Conservation (phyloP, 2,329 filamentous ascomycete genomes). For the Diaporthe helianthi region DNA sequence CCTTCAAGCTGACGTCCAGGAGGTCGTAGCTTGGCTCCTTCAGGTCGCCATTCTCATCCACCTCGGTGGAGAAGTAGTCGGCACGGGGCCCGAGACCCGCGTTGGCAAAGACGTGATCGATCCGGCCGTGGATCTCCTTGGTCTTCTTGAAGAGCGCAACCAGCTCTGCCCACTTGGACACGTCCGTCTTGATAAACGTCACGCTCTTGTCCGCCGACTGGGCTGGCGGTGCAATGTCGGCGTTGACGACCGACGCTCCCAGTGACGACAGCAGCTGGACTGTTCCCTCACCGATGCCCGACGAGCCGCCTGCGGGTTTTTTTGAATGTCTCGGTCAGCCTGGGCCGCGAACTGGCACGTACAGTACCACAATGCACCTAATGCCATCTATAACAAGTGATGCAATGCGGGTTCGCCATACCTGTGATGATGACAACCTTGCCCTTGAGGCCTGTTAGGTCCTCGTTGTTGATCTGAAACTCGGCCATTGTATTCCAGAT, state of each 20-base stretch:
- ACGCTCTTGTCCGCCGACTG: slow-evolving; percentile 40
- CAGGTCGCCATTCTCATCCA: slow-evolving; percentile 57
- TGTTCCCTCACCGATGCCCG: slow-evolving; percentile 67
- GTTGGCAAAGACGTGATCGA: slow-evolving; percentile 79
- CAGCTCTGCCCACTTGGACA: slow-evolving; percentile 58
- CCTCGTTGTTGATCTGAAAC: slow-evolving; percentile 53
- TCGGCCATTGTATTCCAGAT: slow-evolving; percentile 52
- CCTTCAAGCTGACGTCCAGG: slow-evolving; percentile 59
- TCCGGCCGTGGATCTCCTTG: slow-evolving; percentile 70
- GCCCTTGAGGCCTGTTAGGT: slow-evolving; percentile 51
- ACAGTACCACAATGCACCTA: not conserved
- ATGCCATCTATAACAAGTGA: too few relatives aligned
- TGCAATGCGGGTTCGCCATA: slow-evolving; percentile 11
- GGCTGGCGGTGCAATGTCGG: slow-evolving; percentile 56
- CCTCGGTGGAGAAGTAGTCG: slow-evolving; percentile 54
- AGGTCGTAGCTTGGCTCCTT: slow-evolving; percentile 50
- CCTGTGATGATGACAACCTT: slow-evolving; percentile 60
- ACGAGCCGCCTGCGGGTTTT: slow-evolving; percentile 55
- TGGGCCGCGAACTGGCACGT: not conserved
- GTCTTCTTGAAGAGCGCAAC: slow-evolving; percentile 58
- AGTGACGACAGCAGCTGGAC: slow-evolving; percentile 56
- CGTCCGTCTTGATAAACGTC: slow-evolving; percentile 54
- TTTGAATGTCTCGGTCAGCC: not conserved
- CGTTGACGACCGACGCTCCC: slow-evolving; percentile 62
- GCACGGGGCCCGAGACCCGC: slow-evolving; percentile 59